Conservation (phyloP, 1,284 basidiomycete species). For the Cutaneotrichosporon sp. region DNA sequence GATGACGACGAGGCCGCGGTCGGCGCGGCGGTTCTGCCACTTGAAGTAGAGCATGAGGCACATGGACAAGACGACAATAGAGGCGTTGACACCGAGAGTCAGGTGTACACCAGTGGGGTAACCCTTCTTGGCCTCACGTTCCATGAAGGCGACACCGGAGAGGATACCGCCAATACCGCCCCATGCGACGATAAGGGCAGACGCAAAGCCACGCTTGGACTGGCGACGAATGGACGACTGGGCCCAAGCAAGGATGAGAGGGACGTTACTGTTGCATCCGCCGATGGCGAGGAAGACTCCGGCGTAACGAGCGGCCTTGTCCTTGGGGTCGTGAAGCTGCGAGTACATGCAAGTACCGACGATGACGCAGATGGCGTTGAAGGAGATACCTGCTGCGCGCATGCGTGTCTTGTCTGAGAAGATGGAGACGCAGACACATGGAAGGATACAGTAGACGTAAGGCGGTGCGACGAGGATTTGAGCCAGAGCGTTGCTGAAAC, state of each 20-base stretch:
- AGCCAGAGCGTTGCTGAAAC: constrained; percentile 44
- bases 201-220: constrained; percentile 48
- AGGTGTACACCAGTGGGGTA: constrained; percentile 31
- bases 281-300: constrained; percentile 53
- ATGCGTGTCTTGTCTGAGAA: constrained; percentile 45
- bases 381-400: constrained; percentile 17
- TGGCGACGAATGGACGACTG: constrained; percentile 54
- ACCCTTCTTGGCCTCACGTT: constrained; percentile 37
- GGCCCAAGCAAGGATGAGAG: constrained; percentile 44
- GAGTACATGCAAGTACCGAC: constrained; percentile 26
- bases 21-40: constrained; percentile 22
- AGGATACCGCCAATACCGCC: constrained; percentile 56
- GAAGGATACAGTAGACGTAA: constrained; percentile 49
- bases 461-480: constrained; percentile 53
- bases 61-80: constrained; percentile 28
- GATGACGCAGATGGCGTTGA: constrained; percentile 20
- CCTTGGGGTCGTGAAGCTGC: constrained; percentile 6
- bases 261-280: constrained; percentile 41
- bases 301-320: constrained; percentile 18
- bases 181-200: constrained; percentile 51
- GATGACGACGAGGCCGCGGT: constrained; percentile 14
- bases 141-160: constrained; percentile 39
- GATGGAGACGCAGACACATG: constrained; percentile 43
- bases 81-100: constrained; percentile 36
- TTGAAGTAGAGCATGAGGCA: constrained; percentile 21